Evolutionary conservation across 495 filamentous ascomycete species (phyloP), one percentile per base, ranked within the genome.

Genomic region (Cercophora newfieldiana): DNA sequence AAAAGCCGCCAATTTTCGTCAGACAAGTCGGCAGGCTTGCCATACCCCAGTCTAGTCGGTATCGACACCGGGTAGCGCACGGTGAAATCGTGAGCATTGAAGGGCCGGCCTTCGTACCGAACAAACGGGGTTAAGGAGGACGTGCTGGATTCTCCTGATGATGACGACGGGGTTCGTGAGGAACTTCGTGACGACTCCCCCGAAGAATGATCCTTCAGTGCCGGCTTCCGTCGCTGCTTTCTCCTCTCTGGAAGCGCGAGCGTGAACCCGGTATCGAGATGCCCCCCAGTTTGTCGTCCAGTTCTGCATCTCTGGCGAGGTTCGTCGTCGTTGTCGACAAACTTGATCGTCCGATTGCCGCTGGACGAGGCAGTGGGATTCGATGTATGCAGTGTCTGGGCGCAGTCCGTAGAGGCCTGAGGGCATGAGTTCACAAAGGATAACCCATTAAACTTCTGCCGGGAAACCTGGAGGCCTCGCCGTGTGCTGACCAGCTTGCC

Each of bases 361-460:
- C 29, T 16, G 5, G 67, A 24, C 30, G 61, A 21, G 1, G 28
- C 54, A 1, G 64, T n/a, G 10, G 55, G 12, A 3, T 64, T 54
- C 28, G 67, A 19, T 22, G 30, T 10, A 16, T 58, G 19, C 21
- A 63, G 63, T 4, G 63, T 48, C 8, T 21, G 54, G 1, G 65
- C 6, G 0, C 29, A 49, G 3, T 65, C 22, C 48, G 37, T 21
- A 31, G 33, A 14, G 10, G 54, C 55, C 7, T 70, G 69, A 3
- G 73, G 69, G 25, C 53, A 71, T 18, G 71, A 59, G 59, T 76
- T 76, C 37, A 76, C 74, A 53, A 74, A 76, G 2, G 74, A 76
- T 6, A 72, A 30, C 2, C 74, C 71, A 59, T 73, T 71, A 63
- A 72, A 69, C 59, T 69, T 73, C 49, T 76, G 71, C 37, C 68